A percentile compares a stretch with the other conserved stretches of the same genome.
Evolutionary conservation across 495 filamentous ascomycete species (phyloP).

Genomic region (Penicillium egyptiacum): DNA sequence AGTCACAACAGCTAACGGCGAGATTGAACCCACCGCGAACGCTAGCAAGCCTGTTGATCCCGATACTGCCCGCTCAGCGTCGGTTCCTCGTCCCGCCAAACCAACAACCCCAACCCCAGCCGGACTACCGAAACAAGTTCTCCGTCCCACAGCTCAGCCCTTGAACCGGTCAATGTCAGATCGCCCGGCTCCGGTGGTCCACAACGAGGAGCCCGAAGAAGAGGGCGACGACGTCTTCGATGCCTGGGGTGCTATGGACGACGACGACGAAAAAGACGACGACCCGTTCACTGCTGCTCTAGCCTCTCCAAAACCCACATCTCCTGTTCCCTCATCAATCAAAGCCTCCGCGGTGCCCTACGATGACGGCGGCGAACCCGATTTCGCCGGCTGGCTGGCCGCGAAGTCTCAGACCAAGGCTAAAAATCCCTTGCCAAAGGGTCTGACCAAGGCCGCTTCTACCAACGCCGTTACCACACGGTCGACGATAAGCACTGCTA

Average conservation of each 20-base stretch:
- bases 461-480: slow-evolving; percentile 32
- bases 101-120: slow-evolving; percentile 55
- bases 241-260: slow-evolving; percentile 72
- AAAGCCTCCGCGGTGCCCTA: slow-evolving; percentile 53
- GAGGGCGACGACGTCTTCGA: slow-evolving; percentile 60
- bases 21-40: slow-evolving; percentile 64
- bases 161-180: slow-evolving; percentile 43
- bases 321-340: slow-evolving; percentile 30
- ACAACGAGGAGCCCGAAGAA: slow-evolving; percentile 30
- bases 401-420: slow-evolving; percentile 76
- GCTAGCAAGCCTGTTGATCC: slow-evolving; percentile 27
- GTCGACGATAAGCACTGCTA: slow-evolving; percentile 38
- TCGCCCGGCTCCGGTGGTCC: slow-evolving; percentile 47
- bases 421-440: slow-evolving; percentile 73
- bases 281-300: slow-evolving; percentile 50
- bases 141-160: slow-evolving; percentile 41
- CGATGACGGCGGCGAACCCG: slow-evolving; percentile 82
- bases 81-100: slow-evolving; percentile 46
- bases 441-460: slow-evolving; percentile 57
- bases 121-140: slow-evolving; percentile 32
- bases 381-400: slow-evolving; percentile 91
- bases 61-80: slow-evolving; percentile 44
- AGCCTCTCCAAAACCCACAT: slow-evolving; percentile 35
- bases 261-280: slow-evolving; percentile 55
- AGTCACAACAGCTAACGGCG: slow-evolving; percentile 74